These are phyloP conservation scores for Blastobotrys attinorum DNA, from an alignment of 805 yeast genomes.

Conservation along the genomic window DNA sequence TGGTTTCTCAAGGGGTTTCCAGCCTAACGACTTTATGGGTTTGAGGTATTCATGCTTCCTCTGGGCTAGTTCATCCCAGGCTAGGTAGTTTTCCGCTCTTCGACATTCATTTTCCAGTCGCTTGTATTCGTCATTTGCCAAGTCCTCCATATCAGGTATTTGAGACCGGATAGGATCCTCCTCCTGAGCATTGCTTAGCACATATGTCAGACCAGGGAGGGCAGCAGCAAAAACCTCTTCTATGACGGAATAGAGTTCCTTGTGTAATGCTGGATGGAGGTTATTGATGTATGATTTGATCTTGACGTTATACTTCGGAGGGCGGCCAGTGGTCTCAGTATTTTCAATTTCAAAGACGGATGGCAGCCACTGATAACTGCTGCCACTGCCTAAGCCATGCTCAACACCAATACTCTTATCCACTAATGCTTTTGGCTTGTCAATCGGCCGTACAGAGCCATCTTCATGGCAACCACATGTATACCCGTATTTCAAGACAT, in stretches of 20 bases:
- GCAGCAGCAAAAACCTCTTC: conserved; percentile 26
- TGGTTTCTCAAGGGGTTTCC: neutral
- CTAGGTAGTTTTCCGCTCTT: neutral
- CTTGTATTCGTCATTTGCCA: neutral
- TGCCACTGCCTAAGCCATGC: neutral
- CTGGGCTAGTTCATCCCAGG: too few relatives aligned
- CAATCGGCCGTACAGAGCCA: too few relatives aligned
- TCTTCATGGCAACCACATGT: neutral
- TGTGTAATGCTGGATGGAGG: conserved; percentile 29
- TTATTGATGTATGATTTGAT: conserved; percentile 35
- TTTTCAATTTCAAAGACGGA: conserved; percentile 19
- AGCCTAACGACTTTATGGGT: neutral
- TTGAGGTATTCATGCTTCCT: neutral
- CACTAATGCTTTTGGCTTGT: neutral
- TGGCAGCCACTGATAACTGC: conserved; percentile 33
- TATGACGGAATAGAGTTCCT: conserved; percentile 26
- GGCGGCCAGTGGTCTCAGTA: conserved; percentile 7
- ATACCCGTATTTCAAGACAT: conserved; percentile 28
- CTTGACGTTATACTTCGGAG: too few relatives aligned
- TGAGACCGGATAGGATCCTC: neutral
- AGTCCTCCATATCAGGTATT: neutral
- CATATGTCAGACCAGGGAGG: conserved; percentile 30
- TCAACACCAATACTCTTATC: neutral
- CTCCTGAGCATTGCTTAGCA: conserved; percentile 18
- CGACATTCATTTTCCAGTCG: neutral